phyloP scores from a whole-genome alignment of 352 stramenopile species.

The Phytopythium litorale region DNA sequence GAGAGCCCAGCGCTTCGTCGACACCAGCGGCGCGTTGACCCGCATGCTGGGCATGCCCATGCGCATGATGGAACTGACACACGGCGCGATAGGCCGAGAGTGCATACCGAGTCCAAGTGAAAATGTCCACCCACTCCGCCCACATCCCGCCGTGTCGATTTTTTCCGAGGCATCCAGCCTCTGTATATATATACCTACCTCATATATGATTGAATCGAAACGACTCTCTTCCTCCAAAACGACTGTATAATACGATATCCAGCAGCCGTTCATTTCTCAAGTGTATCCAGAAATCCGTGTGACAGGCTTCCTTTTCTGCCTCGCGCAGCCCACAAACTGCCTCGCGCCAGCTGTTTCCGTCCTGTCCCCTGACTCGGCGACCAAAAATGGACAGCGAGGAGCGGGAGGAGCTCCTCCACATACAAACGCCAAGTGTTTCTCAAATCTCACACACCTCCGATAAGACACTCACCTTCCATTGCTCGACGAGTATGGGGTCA shows the following conservation, averaged over 20 bases:
- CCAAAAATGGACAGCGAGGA: constrained; percentile 4
- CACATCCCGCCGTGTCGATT: neutral
- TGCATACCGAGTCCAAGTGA: neutral
- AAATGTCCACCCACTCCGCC: neutral
- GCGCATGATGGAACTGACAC: neutral
- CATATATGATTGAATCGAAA: too few relatives aligned
- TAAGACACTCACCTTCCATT: too few relatives aligned
- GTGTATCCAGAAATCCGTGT: neutral
- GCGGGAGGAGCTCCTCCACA: too few relatives aligned
- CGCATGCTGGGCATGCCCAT: neutral
- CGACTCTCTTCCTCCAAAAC: neutral
- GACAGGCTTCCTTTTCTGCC: neutral
- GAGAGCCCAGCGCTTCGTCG: too few relatives aligned
- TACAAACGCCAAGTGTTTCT: too few relatives aligned
- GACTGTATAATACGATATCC: neutral
- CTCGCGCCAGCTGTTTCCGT: neutral
- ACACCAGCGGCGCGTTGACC: neutral
- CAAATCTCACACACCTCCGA: neutral
- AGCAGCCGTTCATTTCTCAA: neutral
- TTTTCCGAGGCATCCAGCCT: neutral
- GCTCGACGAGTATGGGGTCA: neutral
- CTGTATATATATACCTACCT: neutral
- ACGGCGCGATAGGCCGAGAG: neutral
- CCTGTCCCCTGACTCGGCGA: neutral
- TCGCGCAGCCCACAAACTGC: constrained; percentile 1